Percentiles rank a stretch among this genome's conserved stretches.
These are phyloP conservation scores for Sclerotinia trifoliorum DNA, from an alignment of 2,329 filamentous ascomycete genomes.

Conservation along the genomic window DNA sequence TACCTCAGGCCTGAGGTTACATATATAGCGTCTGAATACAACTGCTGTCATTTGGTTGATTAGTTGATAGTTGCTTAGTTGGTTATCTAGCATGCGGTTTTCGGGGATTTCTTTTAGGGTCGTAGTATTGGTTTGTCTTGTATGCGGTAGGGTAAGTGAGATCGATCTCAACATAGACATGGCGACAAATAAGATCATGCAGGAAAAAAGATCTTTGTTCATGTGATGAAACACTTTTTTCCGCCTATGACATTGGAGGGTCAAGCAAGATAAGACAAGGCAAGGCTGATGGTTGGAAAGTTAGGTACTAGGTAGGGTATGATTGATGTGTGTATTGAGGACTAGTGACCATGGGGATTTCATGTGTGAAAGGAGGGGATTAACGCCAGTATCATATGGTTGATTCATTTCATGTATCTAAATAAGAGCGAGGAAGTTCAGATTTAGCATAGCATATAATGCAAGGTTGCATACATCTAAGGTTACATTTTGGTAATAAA, in stretches of 20 bases:
- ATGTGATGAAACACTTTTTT: background rate
- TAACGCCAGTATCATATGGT: background rate
- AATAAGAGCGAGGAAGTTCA: background rate
- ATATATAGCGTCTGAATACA: no score
- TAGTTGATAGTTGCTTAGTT: no score
- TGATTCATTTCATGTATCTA: background rate
- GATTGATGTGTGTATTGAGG: background rate
- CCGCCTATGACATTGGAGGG: background rate
- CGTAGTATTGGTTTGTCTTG: no score
- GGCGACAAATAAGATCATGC: background rate
- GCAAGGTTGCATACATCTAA: background rate
- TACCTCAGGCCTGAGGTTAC: no score
- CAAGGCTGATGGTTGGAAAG: no score
- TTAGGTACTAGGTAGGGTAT: background rate
- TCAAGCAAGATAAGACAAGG: background rate
- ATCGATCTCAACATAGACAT: background rate
- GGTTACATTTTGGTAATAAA: background rate
- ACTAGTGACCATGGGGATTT: background rate
- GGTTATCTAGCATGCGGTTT: no score
- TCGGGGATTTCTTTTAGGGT: no score
- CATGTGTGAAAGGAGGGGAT: background rate
- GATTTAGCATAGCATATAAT: background rate
- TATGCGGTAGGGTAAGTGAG: no score
- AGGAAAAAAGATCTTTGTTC: background rate
- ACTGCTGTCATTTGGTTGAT: no score